Percentiles rank a stretch among this genome's conserved stretches.
Evolutionary conservation across 345 rosid species (phyloP).

Genomic region (Geranium rotundifolium): DNA sequence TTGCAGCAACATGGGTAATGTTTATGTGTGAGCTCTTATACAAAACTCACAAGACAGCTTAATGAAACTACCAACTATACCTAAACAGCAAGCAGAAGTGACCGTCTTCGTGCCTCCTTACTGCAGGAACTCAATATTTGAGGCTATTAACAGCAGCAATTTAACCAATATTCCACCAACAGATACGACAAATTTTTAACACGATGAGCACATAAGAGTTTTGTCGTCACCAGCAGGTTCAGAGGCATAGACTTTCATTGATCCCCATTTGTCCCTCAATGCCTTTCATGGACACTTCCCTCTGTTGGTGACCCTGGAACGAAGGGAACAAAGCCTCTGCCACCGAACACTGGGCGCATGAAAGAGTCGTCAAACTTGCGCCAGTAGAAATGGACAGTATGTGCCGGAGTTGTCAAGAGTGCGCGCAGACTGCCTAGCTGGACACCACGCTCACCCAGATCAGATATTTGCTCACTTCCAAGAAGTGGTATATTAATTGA

Average conservation of each 20-base stretch:
- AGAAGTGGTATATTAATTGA: constrained; percentile 37
- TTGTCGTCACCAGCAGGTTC: not conserved
- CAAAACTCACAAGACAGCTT: too few relatives aligned
- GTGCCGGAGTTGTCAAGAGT: constrained; percentile 56
- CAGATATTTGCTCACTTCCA: constrained; percentile 50
- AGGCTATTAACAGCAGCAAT: too few relatives aligned
- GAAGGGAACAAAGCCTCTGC: constrained; percentile 3
- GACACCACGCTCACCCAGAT: constrained; percentile 15
- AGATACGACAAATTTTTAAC: too few relatives aligned
- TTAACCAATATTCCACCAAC: too few relatives aligned
- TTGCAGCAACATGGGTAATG: too few relatives aligned
- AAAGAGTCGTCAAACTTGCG: constrained; percentile 10
- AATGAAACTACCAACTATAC: too few relatives aligned
- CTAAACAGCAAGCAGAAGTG: too few relatives aligned
- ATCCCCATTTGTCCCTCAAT: too few relatives aligned
- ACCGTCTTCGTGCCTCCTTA: too few relatives aligned
- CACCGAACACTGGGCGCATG: constrained; percentile 13
- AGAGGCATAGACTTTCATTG: not conserved
- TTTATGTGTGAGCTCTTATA: too few relatives aligned
- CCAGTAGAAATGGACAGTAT: constrained; percentile 20
- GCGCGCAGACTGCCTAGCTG: constrained; percentile 57
- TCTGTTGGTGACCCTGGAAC: constrained; percentile 5
- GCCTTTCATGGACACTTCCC: not conserved
- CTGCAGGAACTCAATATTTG: too few relatives aligned
- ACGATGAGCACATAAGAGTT: too few relatives aligned